Base-by-base conservation (phyloP, 805 yeast genomes). In the Lipomyces yamadae region DNA sequence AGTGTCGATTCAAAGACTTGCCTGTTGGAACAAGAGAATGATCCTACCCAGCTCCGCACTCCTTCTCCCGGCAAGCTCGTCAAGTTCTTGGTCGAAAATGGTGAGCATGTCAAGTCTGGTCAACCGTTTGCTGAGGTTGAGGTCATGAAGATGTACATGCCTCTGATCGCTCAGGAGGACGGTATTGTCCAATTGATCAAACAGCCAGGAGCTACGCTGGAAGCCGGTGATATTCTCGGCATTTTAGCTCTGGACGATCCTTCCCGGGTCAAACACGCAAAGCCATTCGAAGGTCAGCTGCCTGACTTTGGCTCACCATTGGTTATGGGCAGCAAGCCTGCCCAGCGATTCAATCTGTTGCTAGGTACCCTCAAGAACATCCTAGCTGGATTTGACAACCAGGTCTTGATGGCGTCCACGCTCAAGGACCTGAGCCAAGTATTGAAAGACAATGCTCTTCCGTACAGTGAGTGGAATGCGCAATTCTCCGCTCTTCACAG, bases 121-220 rank as follows among this genome's bases (percentile, higher is more conserved):
- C 96, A 94, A 81, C 88, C 98, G 57, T 96, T 86, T 76, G 99
- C 99, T 54, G 99, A 95, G 81, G 97, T 95, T 65, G 99, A 95
- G 81, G 99, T 95, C 72, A 95, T 95, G 99, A 95, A 95, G 81
- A 95, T 95, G 99, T 92, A 93, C 80, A 95, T 95, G 98, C 98
- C 99, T 60, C 84, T 95, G 74, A 82, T 93, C 75, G 94, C 98
- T 29, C 91, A 88, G 78, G 99, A 94, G 78, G 89, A 90, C 75
- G 99, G 99, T 84, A 83, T 85, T 66, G 91, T 93, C 62, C 98
- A 94, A 81, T 82, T 92, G 55, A 87, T 95, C 77, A 94, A 95
- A 80, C 99, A 95, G 81, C 98, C 99, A 8, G 99, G 99, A 62
- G 89, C 98, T n/a, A 92, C 96, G 34, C 89, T 95, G 66, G 86